Base-by-base conservation (phyloP, 2,329 filamentous ascomycete genomes). In the Leptographium radiaticola region DNA sequence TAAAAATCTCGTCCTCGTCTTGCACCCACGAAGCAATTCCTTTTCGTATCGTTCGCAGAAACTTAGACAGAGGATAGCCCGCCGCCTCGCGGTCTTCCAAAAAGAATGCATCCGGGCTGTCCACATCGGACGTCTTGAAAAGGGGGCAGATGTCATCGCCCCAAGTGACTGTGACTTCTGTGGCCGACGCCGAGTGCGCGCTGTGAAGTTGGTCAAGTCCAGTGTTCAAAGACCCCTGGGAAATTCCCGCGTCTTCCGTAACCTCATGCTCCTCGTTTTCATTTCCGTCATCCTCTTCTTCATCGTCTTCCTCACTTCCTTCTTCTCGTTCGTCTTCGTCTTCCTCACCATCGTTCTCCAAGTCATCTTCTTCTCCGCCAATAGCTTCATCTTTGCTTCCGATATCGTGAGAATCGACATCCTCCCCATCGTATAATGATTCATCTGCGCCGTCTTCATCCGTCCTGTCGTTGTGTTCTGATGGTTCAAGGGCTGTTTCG, bases 1-100 rank as follows among this genome's bases (percentile, higher is more conserved):
- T 68, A n/a, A 72, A 67, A 44, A 79, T 63, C 54, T 78, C 75
- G 52, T 79, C 75, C 18, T 70, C 67, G 4, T 64, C 55, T 6
- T 65, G 63, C 3, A 78, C 62, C 52, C 77, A 76, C 42, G 70
- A 67, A 18, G 65, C 62, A 15, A 79, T 66, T 57, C 76, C 73
- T 8, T 64, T 62, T 34, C 75, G 72, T 34, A 79, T 65, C 6
- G 67, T 68, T 18, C 66, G 62, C 50, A 79, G 60, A 12, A 79
- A 65, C 9, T 67, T 64, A 18, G 72, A 70, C 50, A 79, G 68
- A 2, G 68, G 70, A 12, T 68, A 66, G 42, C 75, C 68, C 18
- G 77, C 59, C 4, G 71, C 64, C 15, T 67, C 67, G 1, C 62
- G 57, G 40, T 72, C 68, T 9, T 72, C 66, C 42, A 78, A 74